Evolutionary conservation across 352 stramenopile genomes (phyloP), one percentile per base, ranked within the genome.

Genomic region (Pythium rhizo-oryzae): DNA sequence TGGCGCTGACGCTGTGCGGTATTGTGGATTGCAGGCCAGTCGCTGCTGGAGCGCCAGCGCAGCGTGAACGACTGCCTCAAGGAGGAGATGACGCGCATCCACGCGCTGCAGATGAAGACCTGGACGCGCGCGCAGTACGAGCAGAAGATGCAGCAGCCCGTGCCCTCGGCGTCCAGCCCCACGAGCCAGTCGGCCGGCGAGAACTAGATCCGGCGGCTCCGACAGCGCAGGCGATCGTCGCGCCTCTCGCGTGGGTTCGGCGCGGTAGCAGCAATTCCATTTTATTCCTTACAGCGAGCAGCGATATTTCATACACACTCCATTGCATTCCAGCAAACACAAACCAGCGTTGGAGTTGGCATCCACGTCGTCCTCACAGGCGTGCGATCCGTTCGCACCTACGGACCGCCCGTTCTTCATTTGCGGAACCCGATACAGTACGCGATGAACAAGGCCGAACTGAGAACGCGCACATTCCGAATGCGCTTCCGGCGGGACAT

Each of bases 91-190:
- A 90, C 80, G 60, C 79, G 76, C 59, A 94, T 94, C 62, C 87
- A 94, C 71, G 87, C 87, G 71, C 77, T 94, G 63, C 83, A 92
- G 65, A 92, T 94, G 84, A 93, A 93, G 77, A 94, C 84, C 35
- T 94, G 86, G 86, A 94, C 86, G 63, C 80, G 81, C 18, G 73
- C 71, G 63, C 86, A 94, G 77, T 94, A 93, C 71, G 80, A 89
- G 70, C 81, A 92, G 62, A 92, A 92, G 81, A 93, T 84, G 72
- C 72, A 87, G 58, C 76, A 89, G 73, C 71, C 79, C 30, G 44
- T 88, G 73, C 76, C 82, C 0, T 28, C 47, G 24, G 28, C 41
- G 19, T 21, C 51, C 24, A 69, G 39, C 52, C 21, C 62, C 0
- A 55, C 39, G 21, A 70, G 62, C 55, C 78, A 91, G 72, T 77